These are phyloP conservation scores for Tricholoma hemisulphureum DNA, from an alignment of 768 basidiomycete genomes.

Conservation along the genomic window DNA sequence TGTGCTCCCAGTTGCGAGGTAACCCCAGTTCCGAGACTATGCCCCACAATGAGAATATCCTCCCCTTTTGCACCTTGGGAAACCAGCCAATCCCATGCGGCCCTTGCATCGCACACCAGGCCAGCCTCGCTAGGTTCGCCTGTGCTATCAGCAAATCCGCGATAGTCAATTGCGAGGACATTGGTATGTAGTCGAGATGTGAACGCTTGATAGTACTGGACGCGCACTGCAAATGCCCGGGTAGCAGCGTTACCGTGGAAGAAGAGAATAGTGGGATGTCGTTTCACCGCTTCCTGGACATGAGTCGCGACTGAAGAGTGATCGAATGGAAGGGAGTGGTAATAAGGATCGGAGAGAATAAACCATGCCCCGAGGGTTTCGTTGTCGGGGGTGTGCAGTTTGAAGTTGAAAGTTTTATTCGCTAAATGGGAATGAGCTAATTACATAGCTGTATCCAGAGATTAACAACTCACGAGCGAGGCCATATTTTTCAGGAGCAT, in stretches of 20 bases:
- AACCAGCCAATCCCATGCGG: conserved; percentile 79
- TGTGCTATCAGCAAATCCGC: conserved; percentile 87
- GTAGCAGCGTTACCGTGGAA: conserved; percentile 90
- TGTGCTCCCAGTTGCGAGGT: conserved; percentile 48
- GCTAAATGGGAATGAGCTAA: conserved; percentile 39
- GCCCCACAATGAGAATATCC: conserved; percentile 75
- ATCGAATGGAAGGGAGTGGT: conserved; percentile 46
- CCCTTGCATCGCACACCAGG: conserved; percentile 65
- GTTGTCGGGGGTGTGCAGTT: conserved; percentile 73
- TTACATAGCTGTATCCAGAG: conserved; percentile 7
- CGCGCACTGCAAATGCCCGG: conserved; percentile 63
- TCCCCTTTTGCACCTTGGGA: conserved; percentile 53
- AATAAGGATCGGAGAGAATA: conserved; percentile 64
- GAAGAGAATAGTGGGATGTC: conserved; percentile 80
- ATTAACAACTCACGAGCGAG: conserved; percentile 60
- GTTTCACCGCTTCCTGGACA: conserved; percentile 52
- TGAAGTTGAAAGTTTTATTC: conserved; percentile 73
- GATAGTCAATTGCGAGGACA: conserved; percentile 86
- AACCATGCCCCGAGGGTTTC: conserved; percentile 86
- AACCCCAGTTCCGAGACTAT: conserved; percentile 88
- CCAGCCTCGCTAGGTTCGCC: conserved; percentile 78
- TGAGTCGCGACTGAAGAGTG: conserved; percentile 38
- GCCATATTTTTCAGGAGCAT: conserved; percentile 73
- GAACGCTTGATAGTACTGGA: conserved; percentile 67
- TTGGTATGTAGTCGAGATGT: conserved; percentile 67